A percentile compares a stretch with the other conserved stretches of the same genome.
phyloP scores from a whole-genome alignment of 2,329 filamentous ascomycete genomes.

The Fusarium staphyleae region DNA sequence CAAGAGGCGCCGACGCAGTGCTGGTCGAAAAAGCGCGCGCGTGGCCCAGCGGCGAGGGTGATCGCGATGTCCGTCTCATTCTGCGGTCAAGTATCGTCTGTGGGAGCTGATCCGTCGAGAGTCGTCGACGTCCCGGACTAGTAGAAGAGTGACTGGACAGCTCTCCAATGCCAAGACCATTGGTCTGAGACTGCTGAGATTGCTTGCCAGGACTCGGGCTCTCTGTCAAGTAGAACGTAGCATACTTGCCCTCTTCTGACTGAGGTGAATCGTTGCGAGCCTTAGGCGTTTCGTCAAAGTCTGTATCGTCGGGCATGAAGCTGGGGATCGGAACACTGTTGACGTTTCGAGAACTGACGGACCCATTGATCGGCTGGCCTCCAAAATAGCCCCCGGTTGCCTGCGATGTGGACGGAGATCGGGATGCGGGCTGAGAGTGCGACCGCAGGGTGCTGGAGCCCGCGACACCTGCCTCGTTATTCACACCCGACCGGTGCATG shows the following conservation, averaged over 20 bases:
- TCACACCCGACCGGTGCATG: conserved; percentile 60
- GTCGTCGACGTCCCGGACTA: conserved; percentile 53
- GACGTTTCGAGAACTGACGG: conserved; percentile 48
- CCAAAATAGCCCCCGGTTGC: conserved; percentile 37
- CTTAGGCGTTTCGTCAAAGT: conserved; percentile 55
- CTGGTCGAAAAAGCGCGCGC: conserved; percentile 53
- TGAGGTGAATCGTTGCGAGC: conserved; percentile 54
- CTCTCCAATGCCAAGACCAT: conserved; percentile 58
- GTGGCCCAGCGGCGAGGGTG: conserved; percentile 63
- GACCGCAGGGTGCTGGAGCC: conserved; percentile 66
- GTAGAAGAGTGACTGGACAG: conserved; percentile 47
- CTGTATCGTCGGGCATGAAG: conserved; percentile 63
- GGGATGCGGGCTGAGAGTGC: conserved; percentile 70
- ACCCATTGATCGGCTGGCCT: conserved; percentile 48
- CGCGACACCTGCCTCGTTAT: conserved; percentile 56
- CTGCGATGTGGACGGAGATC: conserved; percentile 48
- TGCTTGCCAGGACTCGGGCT: conserved; percentile 41
- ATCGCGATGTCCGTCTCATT: conserved; percentile 61
- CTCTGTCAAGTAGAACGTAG: conserved; percentile 39
- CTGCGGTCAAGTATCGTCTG: conserved; percentile 61
- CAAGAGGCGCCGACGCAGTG: conserved; percentile 50
- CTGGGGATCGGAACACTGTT: conserved; percentile 62
- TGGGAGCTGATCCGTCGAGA: conserved; percentile 62
- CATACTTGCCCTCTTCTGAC: conserved; percentile 54
- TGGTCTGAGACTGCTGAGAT: conserved; percentile 40